A percentile compares a stretch with the other conserved stretches of the same genome.
Conservation (phyloP, 306 rosid species). For the Oxytropis ochrocephala region DNA sequence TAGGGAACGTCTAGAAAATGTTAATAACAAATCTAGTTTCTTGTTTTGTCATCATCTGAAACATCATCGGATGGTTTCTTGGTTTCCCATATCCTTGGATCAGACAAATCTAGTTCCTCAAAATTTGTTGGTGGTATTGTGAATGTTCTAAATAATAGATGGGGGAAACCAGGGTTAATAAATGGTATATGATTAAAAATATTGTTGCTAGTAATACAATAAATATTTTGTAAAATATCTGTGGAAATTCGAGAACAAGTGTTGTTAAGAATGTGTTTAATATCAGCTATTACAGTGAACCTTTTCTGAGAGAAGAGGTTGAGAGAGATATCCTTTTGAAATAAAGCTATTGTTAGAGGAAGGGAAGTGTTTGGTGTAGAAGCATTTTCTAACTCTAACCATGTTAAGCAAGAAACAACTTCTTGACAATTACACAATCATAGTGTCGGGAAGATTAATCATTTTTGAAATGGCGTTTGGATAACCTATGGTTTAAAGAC, state of each 20-base stretch:
- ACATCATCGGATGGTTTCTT: neutral
- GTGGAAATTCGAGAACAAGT: slow-evolving; percentile 36
- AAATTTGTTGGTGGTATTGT: slow-evolving; percentile 5
- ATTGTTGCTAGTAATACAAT: neutral
- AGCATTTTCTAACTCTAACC: slow-evolving; percentile 18
- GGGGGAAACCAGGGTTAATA: slow-evolving; percentile 43
- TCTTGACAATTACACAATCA: slow-evolving; percentile 30
- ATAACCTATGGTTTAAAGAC: slow-evolving; percentile 35
- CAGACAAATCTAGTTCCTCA: slow-evolving; percentile 4
- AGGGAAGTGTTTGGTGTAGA: neutral
- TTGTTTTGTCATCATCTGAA: slow-evolving; percentile 39
- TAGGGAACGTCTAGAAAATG: slow-evolving; percentile 65
- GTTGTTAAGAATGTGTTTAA: slow-evolving; percentile 32
- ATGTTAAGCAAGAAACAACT: slow-evolving; percentile 34
- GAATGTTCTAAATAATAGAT: slow-evolving; percentile 41
- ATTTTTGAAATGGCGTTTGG: slow-evolving; percentile 21
- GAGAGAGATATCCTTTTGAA: slow-evolving; percentile 27
- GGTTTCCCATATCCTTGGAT: slow-evolving; percentile 25
- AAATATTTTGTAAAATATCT: slow-evolving; percentile 38
- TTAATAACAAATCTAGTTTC: too few species aligned
- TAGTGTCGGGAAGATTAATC: neutral
- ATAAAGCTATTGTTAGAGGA: slow-evolving; percentile 24
- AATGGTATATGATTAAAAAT: neutral
- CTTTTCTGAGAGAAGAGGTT: slow-evolving; percentile 22
- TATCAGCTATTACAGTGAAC: slow-evolving; percentile 32